Base-by-base conservation (phyloP, 305 asterid species). In the Fraxinus dipetala region DNA sequence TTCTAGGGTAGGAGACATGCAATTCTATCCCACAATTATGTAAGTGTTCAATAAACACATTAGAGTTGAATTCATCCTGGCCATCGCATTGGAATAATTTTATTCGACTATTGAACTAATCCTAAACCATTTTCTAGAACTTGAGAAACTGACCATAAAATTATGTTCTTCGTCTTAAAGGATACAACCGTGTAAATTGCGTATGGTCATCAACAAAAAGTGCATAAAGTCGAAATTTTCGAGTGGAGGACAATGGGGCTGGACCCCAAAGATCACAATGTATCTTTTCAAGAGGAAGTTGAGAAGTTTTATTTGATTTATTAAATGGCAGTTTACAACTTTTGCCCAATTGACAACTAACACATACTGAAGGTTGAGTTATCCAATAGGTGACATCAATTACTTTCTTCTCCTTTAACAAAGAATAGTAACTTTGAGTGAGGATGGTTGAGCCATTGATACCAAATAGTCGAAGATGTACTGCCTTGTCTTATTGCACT, bases 221-320 rank as follows among this genome's bases (percentile, higher is more conserved):
- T 6, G 5, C 75, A 34, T 82, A 82, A 70, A 14, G 73, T 0
- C 9, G 14, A 38, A 35, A 83, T 16, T 2, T 20, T 26, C 75
- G 77, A 73, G 16, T 48, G 2, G 82, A 61, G 16, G 76, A 1
- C 20, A 78, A 4, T 4, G 72, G 70, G 0, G 82, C 8, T 0
- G 80, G 85, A 5, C 85, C 78, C 75, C 80, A 81, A 7, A 80
- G n/a, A 32, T 80, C 79, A 7, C 45, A 54, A 34, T 81, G 76
- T 0, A 81, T 20, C 13, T 81, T 81, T 13, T 61, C 32, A 34
- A 75, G 79, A 75, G 70, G 76, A 63, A 4, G 4, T 0, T 16
- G 10, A 2, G 16, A 75, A 3, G 1, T 38, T 5, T 40, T 75
- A 36, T 56, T 81, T 3, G 3, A 14, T 8, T 18, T 0, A 22